A percentile compares a stretch with the other conserved stretches of the same genome.
phyloP scores from a whole-genome alignment of 208 protist genomes.

The Trypanosomatidae sp. region DNA sequence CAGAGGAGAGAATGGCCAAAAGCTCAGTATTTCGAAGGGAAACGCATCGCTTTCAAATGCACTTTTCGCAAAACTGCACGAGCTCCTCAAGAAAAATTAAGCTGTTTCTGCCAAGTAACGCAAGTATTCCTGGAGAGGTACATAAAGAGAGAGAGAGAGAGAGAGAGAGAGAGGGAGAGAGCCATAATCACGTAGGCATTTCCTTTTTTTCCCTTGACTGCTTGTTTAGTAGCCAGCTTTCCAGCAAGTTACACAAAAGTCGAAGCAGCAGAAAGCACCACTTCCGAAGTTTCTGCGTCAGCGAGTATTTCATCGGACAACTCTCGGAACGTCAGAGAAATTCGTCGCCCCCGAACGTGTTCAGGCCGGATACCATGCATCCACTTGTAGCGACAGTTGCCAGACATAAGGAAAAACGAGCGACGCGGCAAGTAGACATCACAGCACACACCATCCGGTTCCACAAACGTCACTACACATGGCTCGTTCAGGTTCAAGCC shows the following conservation, averaged over 20 bases:
- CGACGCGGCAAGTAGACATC: conserved; percentile 72
- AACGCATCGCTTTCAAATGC: background rate
- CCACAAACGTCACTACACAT: conserved; percentile 85
- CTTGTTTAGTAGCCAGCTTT: background rate
- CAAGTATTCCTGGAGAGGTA: background rate
- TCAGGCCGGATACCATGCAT: conserved; percentile 86
- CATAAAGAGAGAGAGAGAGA: too few species aligned
- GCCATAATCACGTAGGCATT: background rate
- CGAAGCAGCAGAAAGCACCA: conserved; percentile 38
- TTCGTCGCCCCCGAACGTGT: conserved; percentile 51
- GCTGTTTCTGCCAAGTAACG: too few species aligned
- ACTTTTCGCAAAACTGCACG: background rate
- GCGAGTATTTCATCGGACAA: conserved; percentile 51
- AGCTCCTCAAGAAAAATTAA: background rate
- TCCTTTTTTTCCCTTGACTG: background rate
- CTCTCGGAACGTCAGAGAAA: conserved; percentile 87
- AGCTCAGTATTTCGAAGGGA: background rate
- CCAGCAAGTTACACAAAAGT: conserved; percentile 48
- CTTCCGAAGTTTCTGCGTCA: conserved; percentile 15
- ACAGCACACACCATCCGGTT: conserved; percentile 37
- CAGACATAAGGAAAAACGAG: conserved; percentile 77
- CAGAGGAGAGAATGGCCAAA: background rate
- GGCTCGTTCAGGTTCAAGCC: conserved; percentile 74
- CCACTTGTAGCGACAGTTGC: conserved; percentile 69
- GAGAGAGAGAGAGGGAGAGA: background rate